These are phyloP conservation scores for Tetrahymena borealis DNA, from an alignment of 73 alveolate species.

Conservation along the genomic window DNA sequence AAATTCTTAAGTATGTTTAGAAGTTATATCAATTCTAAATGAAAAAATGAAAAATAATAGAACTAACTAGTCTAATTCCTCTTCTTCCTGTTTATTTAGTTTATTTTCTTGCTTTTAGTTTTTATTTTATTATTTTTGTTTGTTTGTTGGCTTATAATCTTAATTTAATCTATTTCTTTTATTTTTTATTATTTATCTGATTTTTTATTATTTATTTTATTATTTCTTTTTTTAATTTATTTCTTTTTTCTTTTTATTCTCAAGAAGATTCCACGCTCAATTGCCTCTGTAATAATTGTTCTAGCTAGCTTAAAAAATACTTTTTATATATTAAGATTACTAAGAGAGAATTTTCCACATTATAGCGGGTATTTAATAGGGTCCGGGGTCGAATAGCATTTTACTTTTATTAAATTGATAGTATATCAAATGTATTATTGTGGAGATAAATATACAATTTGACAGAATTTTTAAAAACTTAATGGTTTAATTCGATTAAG, in stretches of 20 bases:
- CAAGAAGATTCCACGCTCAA: conserved; percentile 2
- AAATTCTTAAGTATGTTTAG: too few relatives aligned
- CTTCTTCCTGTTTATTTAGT: too few relatives aligned
- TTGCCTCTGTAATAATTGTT: neutral
- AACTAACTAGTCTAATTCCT: too few relatives aligned
- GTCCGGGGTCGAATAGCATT: neutral
- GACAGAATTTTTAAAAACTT: neutral
- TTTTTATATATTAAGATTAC: neutral
- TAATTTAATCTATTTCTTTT: neutral
- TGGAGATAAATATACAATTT: neutral
- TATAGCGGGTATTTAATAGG: neutral
- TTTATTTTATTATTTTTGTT: too few relatives aligned
- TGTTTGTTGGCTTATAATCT: too few relatives aligned
- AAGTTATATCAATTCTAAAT: too few relatives aligned
- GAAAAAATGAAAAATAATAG: too few relatives aligned
- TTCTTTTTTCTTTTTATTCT: neutral
- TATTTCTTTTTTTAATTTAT: neutral
- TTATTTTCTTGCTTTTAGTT: too few relatives aligned
- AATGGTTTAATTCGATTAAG: neutral
- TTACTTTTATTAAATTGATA: neutral
- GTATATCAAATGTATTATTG: neutral
- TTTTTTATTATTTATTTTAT: neutral
- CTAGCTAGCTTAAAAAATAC: neutral
- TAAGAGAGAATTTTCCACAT: neutral
- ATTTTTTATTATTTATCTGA: neutral